These are phyloP conservation scores for Aristolochia fimbriata DNA, from an alignment of 164 flowering plant genomes.

Conservation along the genomic window DNA sequence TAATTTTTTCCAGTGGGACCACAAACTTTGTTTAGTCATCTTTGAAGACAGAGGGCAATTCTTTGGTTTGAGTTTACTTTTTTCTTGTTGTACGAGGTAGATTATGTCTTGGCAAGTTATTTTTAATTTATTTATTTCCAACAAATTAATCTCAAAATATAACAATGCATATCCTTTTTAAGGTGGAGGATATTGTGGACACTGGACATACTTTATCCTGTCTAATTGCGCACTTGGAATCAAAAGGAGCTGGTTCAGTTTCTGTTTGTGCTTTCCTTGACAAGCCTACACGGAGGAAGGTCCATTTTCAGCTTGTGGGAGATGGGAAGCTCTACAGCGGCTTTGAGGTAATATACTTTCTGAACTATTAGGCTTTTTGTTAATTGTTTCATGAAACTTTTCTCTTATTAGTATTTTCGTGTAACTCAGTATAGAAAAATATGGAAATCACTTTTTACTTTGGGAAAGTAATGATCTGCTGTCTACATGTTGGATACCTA, in stretches of 20 bases:
- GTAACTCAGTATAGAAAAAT: background rate
- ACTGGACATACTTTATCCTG: constrained; percentile 69
- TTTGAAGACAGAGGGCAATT: too few species aligned
- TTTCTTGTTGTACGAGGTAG: too few species aligned
- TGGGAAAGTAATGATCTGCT: too few species aligned
- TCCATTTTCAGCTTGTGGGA: constrained; percentile 54
- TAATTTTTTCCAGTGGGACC: too few species aligned
- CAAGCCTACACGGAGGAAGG: constrained; percentile 66
- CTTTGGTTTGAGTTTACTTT: too few species aligned
- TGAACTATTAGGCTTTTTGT: background rate
- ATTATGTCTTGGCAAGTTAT: too few species aligned
- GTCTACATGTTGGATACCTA: too few species aligned
- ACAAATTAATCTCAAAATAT: background rate
- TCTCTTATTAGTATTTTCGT: background rate
- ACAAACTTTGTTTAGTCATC: too few species aligned
- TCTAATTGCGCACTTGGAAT: constrained; percentile 50
- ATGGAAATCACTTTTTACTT: too few species aligned
- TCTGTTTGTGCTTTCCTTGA: constrained; percentile 88
- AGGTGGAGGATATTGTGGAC: constrained; percentile 97
- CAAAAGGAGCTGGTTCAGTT: constrained; percentile 75
- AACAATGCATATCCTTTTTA: constrained; percentile 1
- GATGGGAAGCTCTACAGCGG: constrained; percentile 74
- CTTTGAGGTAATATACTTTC: constrained; percentile 46
- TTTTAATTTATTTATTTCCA: too few species aligned
- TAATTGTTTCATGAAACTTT: background rate